Evolutionary conservation across 2,329 filamentous ascomycete species (phyloP).

Genomic region (Capronia americana): DNA sequence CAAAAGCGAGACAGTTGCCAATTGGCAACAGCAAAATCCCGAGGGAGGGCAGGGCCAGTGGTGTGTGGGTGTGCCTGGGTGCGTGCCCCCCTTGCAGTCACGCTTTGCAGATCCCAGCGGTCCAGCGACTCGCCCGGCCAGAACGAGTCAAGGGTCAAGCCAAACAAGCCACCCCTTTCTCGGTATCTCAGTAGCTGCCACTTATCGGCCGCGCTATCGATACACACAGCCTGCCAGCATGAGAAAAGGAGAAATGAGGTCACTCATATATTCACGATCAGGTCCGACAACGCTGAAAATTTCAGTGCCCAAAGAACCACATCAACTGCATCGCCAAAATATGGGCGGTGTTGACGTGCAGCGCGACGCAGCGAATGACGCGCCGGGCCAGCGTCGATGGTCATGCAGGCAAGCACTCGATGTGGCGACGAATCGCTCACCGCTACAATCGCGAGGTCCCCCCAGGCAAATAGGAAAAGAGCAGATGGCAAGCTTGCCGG

Average conservation of each 20-base stretch:
- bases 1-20: slow-evolving; percentile 13
- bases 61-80: slow-evolving; percentile 3
- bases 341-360: slow-evolving; percentile 29
- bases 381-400: slow-evolving; percentile 12
- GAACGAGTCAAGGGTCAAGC: slow-evolving; percentile 17
- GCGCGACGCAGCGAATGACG: slow-evolving; percentile 25
- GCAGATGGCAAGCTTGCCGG: slow-evolving; percentile 19
- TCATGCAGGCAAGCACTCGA: slow-evolving; percentile 25
- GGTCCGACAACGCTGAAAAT: slow-evolving; percentile 16
- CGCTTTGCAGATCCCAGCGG: slow-evolving; percentile 23
- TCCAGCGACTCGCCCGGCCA: slow-evolving; percentile 19
- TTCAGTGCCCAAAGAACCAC: slow-evolving; percentile 25
- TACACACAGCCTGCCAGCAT: slow-evolving; percentile 27
- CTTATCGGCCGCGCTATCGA: slow-evolving; percentile 33
- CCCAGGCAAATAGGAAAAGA: slow-evolving; percentile 24
- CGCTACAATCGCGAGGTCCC: slow-evolving; percentile 26
- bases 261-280: slow-evolving; percentile 16
- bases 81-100: background rate
- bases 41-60: slow-evolving; percentile 13
- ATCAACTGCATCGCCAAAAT: slow-evolving; percentile 24
- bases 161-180: slow-evolving; percentile 4
- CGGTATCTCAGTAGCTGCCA: slow-evolving; percentile 22
- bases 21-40: slow-evolving; percentile 16
- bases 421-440: slow-evolving; percentile 30
- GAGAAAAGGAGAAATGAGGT: slow-evolving; percentile 22